These are phyloP conservation scores for Candida sanyiensis DNA, from an alignment of 805 yeast species.

Conservation along the genomic window DNA sequence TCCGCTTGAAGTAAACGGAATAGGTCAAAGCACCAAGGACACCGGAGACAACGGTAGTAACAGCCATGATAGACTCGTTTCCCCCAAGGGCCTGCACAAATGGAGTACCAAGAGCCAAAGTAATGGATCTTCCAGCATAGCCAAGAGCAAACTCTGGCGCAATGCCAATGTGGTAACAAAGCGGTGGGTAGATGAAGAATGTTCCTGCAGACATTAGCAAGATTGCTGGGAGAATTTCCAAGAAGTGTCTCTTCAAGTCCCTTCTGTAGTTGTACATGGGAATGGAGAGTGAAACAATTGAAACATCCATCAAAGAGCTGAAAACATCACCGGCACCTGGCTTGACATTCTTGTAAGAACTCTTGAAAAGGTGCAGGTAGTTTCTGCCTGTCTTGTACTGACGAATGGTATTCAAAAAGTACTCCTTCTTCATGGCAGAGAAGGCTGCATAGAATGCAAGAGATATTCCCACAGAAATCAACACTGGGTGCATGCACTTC, in stretches of 20 bases:
- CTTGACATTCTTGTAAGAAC: conserved; percentile 29
- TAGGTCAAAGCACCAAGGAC: conserved; percentile 68
- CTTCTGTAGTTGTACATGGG: conserved; percentile 72
- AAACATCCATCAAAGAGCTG: conserved; percentile 64
- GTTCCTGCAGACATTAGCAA: conserved; percentile 48
- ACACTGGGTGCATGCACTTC: conserved; percentile 62
- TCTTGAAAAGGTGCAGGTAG: conserved; percentile 53
- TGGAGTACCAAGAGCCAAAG: conserved; percentile 76
- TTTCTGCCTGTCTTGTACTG: conserved; percentile 66
- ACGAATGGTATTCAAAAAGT: conserved; percentile 46
- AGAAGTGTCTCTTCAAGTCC: conserved; percentile 55
- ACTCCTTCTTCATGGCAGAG: conserved; percentile 43
- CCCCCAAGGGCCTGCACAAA: conserved; percentile 63
- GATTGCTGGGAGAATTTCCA: conserved; percentile 55
- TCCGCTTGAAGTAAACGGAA: conserved; percentile 36
- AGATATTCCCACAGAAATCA: conserved; percentile 59
- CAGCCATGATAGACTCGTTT: conserved; percentile 67
- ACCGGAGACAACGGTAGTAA: conserved; percentile 72
- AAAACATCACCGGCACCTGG: conserved; percentile 84
- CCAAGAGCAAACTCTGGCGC: conserved; percentile 58
- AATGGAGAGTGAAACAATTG: conserved; percentile 68
- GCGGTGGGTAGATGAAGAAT: conserved; percentile 64
- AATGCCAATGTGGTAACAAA: conserved; percentile 62
- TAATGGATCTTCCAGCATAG: conserved; percentile 73
- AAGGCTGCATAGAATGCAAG: conserved; percentile 58